A percentile compares a stretch with the other conserved stretches of the same genome.
These are phyloP conservation scores for Tetrapyrgos nigripes DNA, from an alignment of 1,284 basidiomycete species.

Conservation along the genomic window DNA sequence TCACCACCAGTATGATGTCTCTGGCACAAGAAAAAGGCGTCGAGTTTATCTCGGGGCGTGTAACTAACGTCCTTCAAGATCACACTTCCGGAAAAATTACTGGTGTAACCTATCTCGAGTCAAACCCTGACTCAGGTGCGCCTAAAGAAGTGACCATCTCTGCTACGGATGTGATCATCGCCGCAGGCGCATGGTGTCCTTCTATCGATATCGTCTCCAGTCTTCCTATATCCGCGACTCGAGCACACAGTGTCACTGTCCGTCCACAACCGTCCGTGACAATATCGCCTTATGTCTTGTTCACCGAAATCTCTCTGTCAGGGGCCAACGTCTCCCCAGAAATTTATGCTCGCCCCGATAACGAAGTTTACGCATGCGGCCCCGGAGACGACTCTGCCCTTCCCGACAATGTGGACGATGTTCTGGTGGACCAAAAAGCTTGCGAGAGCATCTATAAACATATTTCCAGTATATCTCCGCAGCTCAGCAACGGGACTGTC, in stretches of 20 bases:
- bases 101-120: constrained; percentile 54
- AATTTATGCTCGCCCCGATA: constrained; percentile 72
- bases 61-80: constrained; percentile 44
- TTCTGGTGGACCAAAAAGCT: constrained; percentile 55
- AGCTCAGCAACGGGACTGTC: constrained; percentile 56
- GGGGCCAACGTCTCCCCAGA: constrained; percentile 54
- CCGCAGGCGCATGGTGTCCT: constrained; percentile 90
- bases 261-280: constrained; percentile 46
- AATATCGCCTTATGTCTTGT: constrained; percentile 69
- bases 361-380: constrained; percentile 75
- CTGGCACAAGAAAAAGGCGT: constrained; percentile 65
- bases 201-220: constrained; percentile 48
- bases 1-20: constrained; percentile 81
- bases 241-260: constrained; percentile 75
- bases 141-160: constrained; percentile 45
- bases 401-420: constrained; percentile 67
- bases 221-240: constrained; percentile 63
- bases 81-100: constrained; percentile 47
- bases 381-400: constrained; percentile 66
- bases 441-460: constrained; percentile 62
- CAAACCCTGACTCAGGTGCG: constrained; percentile 38
- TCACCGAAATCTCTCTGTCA: constrained; percentile 60
- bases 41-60: constrained; percentile 50
- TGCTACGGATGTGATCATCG: constrained; percentile 75
- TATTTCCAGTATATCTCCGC: constrained; percentile 61